Conservation (phyloP, 257 asterid species). For the Plantago elongata region DNA sequence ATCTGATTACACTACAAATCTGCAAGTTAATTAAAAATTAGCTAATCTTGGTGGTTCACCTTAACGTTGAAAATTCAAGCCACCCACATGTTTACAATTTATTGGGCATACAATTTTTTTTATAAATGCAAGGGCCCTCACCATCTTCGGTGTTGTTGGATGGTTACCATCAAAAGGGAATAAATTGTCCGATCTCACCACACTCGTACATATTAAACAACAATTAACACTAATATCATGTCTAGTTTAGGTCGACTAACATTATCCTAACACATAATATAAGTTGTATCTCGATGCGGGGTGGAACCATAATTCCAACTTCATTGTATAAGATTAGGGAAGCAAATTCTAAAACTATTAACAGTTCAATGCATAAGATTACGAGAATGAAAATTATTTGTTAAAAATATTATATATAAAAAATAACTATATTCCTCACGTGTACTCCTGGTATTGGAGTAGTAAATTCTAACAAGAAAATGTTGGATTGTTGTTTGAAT, state of each 20-base stretch:
- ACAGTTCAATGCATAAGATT: no score
- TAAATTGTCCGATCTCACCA: not conserved
- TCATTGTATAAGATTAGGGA: no score
- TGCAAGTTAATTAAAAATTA: not conserved
- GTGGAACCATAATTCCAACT: no score
- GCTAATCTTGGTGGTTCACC: not conserved
- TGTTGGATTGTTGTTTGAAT: conserved; percentile 9
- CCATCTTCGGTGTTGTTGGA: conserved; percentile 18
- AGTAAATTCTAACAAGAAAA: not conserved
- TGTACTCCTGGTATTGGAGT: not conserved
- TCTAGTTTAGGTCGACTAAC: not conserved
- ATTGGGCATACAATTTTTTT: not conserved
- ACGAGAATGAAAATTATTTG: no score
- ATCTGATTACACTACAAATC: not conserved
- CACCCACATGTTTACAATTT: not conserved
- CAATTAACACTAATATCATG: not conserved
- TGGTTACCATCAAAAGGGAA: conserved; percentile 14
- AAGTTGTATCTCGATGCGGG: no score
- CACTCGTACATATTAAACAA: not conserved
- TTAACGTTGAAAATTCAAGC: not conserved
- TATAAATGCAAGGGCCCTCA: conserved; percentile 3
- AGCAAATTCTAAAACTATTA: no score
- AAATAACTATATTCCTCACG: no score
- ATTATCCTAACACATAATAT: not conserved
- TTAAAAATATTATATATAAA: no score